These are phyloP conservation scores for Cyclospora cayetanensis DNA, from an alignment of 169 alveolate species.

Conservation along the genomic window DNA sequence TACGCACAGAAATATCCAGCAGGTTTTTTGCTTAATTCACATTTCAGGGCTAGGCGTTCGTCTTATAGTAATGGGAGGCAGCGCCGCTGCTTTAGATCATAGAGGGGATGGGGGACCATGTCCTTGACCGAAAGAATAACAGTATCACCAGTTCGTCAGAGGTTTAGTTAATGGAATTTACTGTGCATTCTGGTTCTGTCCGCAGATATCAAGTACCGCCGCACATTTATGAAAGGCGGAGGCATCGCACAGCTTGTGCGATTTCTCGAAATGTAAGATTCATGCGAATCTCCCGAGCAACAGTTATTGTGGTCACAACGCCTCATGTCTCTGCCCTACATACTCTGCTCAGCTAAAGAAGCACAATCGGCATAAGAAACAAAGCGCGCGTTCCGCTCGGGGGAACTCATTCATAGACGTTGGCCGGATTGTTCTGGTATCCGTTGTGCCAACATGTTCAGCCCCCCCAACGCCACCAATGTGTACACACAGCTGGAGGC, in stretches of 20 bases:
- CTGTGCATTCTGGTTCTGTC: background rate
- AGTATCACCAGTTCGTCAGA: background rate
- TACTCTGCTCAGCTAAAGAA: too few species aligned
- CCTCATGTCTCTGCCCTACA: too few species aligned
- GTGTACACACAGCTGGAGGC: conserved; percentile 91
- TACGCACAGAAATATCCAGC: background rate
- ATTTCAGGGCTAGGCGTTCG: too few species aligned
- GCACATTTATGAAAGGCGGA: conserved; percentile 87
- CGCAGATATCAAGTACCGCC: conserved; percentile 84
- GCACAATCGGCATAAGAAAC: too few species aligned
- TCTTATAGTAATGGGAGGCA: too few species aligned
- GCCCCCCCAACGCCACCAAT: conserved; percentile 81
- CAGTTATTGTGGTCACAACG: too few species aligned
- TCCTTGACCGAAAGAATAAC: background rate
- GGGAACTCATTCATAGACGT: too few species aligned
- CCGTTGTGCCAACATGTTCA: too few species aligned
- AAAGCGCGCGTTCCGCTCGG: too few species aligned
- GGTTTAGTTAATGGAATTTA: background rate
- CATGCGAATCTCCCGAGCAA: too few species aligned
- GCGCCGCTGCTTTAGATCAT: too few species aligned
- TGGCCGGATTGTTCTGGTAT: too few species aligned
- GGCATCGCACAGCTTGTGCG: conserved; percentile 85
- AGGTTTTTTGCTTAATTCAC: background rate
- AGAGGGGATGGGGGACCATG: background rate
- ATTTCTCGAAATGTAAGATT: conserved; percentile 75